These are phyloP conservation scores for Pelargonium citronellum DNA, from an alignment of 441 rosid species.

Conservation along the genomic window DNA sequence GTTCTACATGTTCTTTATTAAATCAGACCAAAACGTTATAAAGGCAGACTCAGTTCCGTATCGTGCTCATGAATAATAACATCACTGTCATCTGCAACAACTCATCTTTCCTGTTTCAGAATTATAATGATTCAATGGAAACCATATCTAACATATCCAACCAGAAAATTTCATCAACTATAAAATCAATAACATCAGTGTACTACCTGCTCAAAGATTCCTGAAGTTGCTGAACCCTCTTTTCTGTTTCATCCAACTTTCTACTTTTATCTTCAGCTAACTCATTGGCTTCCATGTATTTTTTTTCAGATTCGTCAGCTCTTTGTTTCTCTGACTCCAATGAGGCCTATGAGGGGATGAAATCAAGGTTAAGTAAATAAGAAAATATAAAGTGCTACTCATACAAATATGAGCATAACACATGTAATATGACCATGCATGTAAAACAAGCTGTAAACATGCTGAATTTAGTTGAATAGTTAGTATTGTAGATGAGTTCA, in stretches of 20 bases:
- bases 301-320: constrained; percentile 59
- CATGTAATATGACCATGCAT: background rate
- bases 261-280: constrained; percentile 46
- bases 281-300: constrained; percentile 49
- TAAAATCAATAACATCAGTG: constrained; percentile 3
- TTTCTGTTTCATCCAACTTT: constrained; percentile 75
- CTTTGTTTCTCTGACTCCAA: constrained; percentile 64
- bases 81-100: constrained; percentile 12
- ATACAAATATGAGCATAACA: background rate
- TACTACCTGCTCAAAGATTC: constrained; percentile 72
- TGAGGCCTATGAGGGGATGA: constrained; percentile 36
- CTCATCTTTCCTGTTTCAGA: constrained; percentile 4
- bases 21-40: background rate
- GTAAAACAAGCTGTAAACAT: constrained; percentile 2
- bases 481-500: too few species aligned
- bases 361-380: constrained; percentile 1
- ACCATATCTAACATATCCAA: constrained; percentile 4
- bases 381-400: constrained; percentile 12
- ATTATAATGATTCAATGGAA: background rate
- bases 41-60: background rate
- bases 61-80: constrained; percentile 6
- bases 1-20: background rate
- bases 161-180: background rate
- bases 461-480: too few species aligned
- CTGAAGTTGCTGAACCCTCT: constrained; percentile 66